phyloP scores from a whole-genome alignment of 148 eudicot genomes.

The Heliamphora exappendiculata region DNA sequence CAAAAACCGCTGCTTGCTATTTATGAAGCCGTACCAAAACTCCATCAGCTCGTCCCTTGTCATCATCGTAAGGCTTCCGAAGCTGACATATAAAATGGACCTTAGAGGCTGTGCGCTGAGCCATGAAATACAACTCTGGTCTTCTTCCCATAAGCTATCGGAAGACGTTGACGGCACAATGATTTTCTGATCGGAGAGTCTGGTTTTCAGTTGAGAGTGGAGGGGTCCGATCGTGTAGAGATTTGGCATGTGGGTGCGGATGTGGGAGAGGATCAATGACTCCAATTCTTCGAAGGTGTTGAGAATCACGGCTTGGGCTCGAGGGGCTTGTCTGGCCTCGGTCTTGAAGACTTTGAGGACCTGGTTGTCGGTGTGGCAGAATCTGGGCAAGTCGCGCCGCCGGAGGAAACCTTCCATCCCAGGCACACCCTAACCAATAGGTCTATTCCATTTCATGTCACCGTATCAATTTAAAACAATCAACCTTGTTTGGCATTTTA shows the following conservation, averaged over 20 bases:
- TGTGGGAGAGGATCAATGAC: conserved; percentile 1
- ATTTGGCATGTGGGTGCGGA: conserved; percentile 10
- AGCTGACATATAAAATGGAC: conserved; percentile 4
- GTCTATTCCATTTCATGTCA: conserved; percentile 10
- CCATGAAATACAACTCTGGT: conserved; percentile 7
- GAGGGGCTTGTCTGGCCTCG: background rate
- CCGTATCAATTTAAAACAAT: too few relatives aligned
- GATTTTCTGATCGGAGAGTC: background rate
- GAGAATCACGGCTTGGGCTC: conserved; percentile 13
- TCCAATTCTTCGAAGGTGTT: conserved; percentile 22
- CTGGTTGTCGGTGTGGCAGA: background rate
- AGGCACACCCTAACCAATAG: background rate
- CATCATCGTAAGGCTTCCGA: conserved; percentile 1
- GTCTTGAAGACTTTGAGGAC: background rate
- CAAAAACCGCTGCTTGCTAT: conserved; percentile 8
- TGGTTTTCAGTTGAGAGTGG: background rate
- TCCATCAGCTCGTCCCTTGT: conserved; percentile 7
- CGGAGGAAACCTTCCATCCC: conserved; percentile 19
- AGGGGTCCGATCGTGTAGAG: conserved; percentile 12
- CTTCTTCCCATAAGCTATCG: conserved; percentile 11
- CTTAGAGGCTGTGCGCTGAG: background rate
- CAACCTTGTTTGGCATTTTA: too few relatives aligned
- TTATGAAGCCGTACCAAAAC: conserved; percentile 15
- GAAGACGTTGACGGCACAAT: background rate
- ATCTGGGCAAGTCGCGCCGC: conserved; percentile 16